phyloP scores from a whole-genome alignment of 2,329 filamentous ascomycete genomes.

The Epichloe uncinata region DNA sequence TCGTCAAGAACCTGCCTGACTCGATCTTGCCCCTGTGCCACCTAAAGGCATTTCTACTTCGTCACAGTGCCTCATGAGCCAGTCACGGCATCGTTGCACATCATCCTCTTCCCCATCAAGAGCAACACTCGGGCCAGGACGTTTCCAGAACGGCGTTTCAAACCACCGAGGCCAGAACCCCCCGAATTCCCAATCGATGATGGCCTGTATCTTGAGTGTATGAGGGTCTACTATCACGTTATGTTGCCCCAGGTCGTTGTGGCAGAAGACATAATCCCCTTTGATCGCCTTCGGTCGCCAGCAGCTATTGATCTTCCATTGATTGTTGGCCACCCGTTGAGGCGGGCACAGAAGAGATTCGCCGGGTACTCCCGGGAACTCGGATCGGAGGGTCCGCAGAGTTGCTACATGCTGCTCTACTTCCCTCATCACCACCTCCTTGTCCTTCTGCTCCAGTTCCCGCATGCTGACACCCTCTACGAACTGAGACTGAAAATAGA shows the following conservation, averaged over 20 bases:
- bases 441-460: constrained; percentile 1
- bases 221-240: constrained; percentile 9
- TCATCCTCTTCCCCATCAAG: constrained; percentile 6
- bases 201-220: constrained; percentile 17
- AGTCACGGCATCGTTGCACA: constrained; percentile 4
- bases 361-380: constrained; percentile 7
- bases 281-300: constrained; percentile 1
- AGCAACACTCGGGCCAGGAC: constrained; percentile 6
- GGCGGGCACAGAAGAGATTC: constrained; percentile 6
- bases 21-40: too few relatives aligned
- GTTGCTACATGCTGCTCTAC: constrained; percentile 1
- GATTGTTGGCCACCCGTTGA: constrained; percentile 2
- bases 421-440: constrained; percentile 2
- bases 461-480: constrained; percentile 5
- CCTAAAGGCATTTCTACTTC: constrained; percentile 1
- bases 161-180: constrained; percentile 18
- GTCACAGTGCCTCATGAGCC: constrained; percentile 1
- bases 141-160: constrained; percentile 9
- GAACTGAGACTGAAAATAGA: constrained; percentile 1
- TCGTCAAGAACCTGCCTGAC: too few relatives aligned
- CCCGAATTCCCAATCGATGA: constrained; percentile 24
- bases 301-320: constrained; percentile 7
- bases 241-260: constrained; percentile 7
- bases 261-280: constrained; percentile 9
- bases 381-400: not conserved